These are phyloP conservation scores for Zygnema circumcarinatum DNA, from an alignment of 139 green algal species.

Conservation along the genomic window DNA sequence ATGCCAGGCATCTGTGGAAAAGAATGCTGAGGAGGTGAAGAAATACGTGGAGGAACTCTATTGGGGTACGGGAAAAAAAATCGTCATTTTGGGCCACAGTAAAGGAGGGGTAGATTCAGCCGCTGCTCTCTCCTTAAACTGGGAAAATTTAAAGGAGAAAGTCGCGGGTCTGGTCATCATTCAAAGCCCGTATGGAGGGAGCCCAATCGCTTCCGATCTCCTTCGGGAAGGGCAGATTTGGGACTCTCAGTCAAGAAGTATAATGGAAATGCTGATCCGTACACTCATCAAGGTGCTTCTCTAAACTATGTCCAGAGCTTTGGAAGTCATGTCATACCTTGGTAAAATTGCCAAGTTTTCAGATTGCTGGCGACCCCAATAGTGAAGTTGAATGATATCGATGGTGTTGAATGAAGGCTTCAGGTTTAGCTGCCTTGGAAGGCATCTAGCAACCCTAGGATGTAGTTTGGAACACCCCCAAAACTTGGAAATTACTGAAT, in stretches of 20 bases:
- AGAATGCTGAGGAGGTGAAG: constrained; percentile 38
- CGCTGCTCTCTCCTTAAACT: constrained; percentile 54
- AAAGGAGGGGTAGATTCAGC: constrained; percentile 58
- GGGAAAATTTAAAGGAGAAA: neutral
- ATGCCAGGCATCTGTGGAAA: constrained; percentile 54
- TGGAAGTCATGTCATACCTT: too few relatives aligned
- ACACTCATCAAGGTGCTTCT: constrained; percentile 35
- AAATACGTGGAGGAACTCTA: constrained; percentile 57
- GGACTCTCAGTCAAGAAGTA: neutral
- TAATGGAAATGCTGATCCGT: constrained; percentile 21
- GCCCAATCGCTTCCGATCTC: constrained; percentile 51
- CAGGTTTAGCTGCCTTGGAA: too few relatives aligned
- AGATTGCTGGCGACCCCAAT: too few relatives aligned
- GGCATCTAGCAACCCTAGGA: too few relatives aligned
- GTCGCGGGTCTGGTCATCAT: constrained; percentile 50
- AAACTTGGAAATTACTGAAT: too few relatives aligned
- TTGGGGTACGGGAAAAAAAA: constrained; percentile 42
- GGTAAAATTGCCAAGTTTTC: too few relatives aligned
- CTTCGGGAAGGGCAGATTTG: constrained; percentile 26
- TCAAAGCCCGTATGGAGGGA: constrained; percentile 60
- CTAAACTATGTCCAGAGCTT: neutral
- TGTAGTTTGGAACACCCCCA: too few relatives aligned
- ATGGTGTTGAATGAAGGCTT: too few relatives aligned
- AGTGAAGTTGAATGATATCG: too few relatives aligned
- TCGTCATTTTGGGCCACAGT: constrained; percentile 61